A percentile compares a stretch with the other conserved stretches of the same genome.
phyloP scores from a whole-genome alignment of 2,329 filamentous ascomycete species.

The Coniochaeta pulveracea region DNA sequence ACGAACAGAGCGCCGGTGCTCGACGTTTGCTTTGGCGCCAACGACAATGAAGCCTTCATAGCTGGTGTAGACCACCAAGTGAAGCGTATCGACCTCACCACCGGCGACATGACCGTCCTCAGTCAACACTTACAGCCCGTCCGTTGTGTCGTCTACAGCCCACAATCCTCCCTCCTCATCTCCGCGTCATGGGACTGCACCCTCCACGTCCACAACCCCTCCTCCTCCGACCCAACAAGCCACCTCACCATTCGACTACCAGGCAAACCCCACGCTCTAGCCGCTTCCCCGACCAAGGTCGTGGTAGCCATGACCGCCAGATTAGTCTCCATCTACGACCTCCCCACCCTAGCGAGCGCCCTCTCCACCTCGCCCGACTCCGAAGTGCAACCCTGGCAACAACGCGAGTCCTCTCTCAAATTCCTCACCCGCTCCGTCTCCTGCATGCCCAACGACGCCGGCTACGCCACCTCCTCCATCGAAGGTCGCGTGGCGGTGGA shows the following conservation, averaged over 20 bases:
- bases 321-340: slow-evolving; percentile 89
- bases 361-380: slow-evolving; percentile 35
- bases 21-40: slow-evolving; percentile 80
- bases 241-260: slow-evolving; percentile 60
- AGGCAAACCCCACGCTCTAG: slow-evolving; percentile 81
- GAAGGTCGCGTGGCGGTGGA: slow-evolving; percentile 94
- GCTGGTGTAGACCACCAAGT: slow-evolving; percentile 84
- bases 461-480: slow-evolving; percentile 86
- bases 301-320: slow-evolving; percentile 94
- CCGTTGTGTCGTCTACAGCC: slow-evolving; percentile 73
- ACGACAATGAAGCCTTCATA: slow-evolving; percentile 74
- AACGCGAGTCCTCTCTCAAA: slow-evolving; percentile 85
- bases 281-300: slow-evolving; percentile 65
- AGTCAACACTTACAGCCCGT: slow-evolving; percentile 72
- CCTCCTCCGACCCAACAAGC: slow-evolving; percentile 32
- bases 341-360: slow-evolving; percentile 52
- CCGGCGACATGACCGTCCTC: slow-evolving; percentile 60
- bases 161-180: slow-evolving; percentile 51
- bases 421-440: slow-evolving; percentile 90
- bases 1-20: slow-evolving; percentile 78
- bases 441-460: slow-evolving; percentile 93
- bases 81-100: slow-evolving; percentile 58
- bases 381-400: slow-evolving; percentile 72
- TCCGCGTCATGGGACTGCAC: slow-evolving; percentile 92
- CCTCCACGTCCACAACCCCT: slow-evolving; percentile 69